phyloP scores from a whole-genome alignment of 192 early-diverging fungal genomes.

The Gonapodya prolifera region DNA sequence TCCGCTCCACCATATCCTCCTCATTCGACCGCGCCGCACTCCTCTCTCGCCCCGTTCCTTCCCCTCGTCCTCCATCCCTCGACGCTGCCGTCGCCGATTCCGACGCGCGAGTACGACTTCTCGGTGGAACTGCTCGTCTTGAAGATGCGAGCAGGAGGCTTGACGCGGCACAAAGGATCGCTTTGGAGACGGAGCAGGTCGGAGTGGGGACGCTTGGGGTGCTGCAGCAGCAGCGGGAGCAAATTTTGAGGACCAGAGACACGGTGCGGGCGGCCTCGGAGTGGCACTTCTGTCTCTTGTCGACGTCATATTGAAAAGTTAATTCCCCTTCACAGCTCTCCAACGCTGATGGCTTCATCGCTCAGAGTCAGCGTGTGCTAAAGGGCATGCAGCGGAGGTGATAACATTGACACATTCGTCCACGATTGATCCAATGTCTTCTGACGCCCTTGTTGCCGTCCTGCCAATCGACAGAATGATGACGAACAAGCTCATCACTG shows the following conservation, averaged over 20 bases:
- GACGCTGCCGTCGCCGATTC: slow-evolving; percentile 41
- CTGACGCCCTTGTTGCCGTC: too few species aligned
- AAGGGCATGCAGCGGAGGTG: slow-evolving; percentile 61
- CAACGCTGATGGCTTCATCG: slow-evolving; percentile 36
- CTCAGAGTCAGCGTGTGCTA: slow-evolving; percentile 36
- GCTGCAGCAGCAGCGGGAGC: slow-evolving; percentile 77
- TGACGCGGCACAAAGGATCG: slow-evolving; percentile 77
- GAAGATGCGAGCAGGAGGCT: slow-evolving; percentile 62
- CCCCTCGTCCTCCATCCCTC: too few species aligned
- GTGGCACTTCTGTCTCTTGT: too few species aligned
- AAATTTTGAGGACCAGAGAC: slow-evolving; percentile 74
- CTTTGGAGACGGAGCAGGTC: slow-evolving; percentile 80
- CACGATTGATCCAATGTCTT: too few species aligned
- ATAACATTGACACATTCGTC: too few species aligned
- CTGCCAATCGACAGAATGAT: slow-evolving; percentile 63
- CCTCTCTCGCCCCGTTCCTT: too few species aligned
- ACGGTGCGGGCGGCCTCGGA: too few species aligned
- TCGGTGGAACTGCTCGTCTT: slow-evolving; percentile 78
- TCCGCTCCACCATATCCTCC: too few species aligned
- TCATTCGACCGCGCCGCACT: too few species aligned
- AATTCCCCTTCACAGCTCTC: too few species aligned
- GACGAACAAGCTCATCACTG: slow-evolving; percentile 68
- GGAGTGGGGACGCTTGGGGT: slow-evolving; percentile 74
- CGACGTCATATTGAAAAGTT: too few species aligned
- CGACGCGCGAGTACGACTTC: slow-evolving; percentile 64